Conservation (phyloP, 306 rosid genomes). For the Quercus bicolor region DNA sequence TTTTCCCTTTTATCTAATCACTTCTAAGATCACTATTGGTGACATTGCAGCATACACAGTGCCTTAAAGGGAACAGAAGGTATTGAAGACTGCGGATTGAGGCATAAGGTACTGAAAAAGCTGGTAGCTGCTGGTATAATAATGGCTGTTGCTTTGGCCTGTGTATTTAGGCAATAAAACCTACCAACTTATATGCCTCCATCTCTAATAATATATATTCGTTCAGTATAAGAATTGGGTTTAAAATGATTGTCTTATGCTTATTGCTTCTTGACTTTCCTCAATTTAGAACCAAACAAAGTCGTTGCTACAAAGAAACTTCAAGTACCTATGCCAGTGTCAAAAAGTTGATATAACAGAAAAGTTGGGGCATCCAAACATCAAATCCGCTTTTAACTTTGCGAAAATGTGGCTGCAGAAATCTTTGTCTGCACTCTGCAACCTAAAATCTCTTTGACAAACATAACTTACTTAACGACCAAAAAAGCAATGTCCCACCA, state of each 20-base stretch:
- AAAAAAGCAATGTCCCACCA: constrained; percentile 21
- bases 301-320: neutral
- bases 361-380: constrained; percentile 6
- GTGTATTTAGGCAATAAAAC: constrained; percentile 30
- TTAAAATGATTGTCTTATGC: neutral
- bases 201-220: constrained; percentile 4
- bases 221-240: neutral
- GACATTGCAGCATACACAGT: constrained; percentile 57
- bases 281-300: neutral
- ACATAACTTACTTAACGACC: constrained; percentile 14
- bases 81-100: constrained; percentile 12
- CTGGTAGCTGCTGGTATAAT: constrained; percentile 23
- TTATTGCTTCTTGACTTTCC: neutral
- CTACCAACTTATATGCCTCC: constrained; percentile 31
- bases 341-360: neutral
- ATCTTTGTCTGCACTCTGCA: neutral
- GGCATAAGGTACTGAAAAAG: neutral
- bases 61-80: constrained; percentile 33
- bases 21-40: neutral
- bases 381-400: constrained; percentile 5
- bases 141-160: constrained; percentile 17
- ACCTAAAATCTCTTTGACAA: constrained; percentile 16
- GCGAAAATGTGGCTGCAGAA: constrained; percentile 3
- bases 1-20: neutral
- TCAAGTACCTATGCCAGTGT: neutral